A percentile compares a stretch with the other conserved stretches of the same genome.
Evolutionary conservation across 2,329 filamentous ascomycete species (phyloP).

Genomic region (Biscogniauxia mediterranea): DNA sequence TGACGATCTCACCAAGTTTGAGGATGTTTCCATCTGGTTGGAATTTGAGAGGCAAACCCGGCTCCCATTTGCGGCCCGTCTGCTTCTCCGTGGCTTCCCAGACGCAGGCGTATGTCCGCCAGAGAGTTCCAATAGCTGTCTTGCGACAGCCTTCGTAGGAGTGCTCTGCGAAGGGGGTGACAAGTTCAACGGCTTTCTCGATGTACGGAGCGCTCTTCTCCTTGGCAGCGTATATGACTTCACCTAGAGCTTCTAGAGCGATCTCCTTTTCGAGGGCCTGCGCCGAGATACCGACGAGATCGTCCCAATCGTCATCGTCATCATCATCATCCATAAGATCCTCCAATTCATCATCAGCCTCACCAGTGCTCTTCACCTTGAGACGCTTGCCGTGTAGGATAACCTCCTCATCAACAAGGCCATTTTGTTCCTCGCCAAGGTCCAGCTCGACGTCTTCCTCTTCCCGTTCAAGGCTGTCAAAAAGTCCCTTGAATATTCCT

Average conservation of each 20-base stretch:
- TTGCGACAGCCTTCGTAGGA: slow-evolving; percentile 91
- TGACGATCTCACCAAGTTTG: slow-evolving; percentile 82
- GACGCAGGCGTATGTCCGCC: slow-evolving; percentile 89
- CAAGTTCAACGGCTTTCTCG: slow-evolving; percentile 79
- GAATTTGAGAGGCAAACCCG: slow-evolving; percentile 79
- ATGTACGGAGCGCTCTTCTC: slow-evolving; percentile 62
- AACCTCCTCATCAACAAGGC: slow-evolving; percentile 40
- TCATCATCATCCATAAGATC: slow-evolving; percentile 62
- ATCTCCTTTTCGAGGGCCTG: slow-evolving; percentile 97
- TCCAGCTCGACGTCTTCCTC: slow-evolving; percentile 84
- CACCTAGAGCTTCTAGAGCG: slow-evolving; percentile 89
- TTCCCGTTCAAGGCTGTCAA: slow-evolving; percentile 81
- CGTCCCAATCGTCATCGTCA: slow-evolving; percentile 81
- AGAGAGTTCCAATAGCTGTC: slow-evolving; percentile 85
- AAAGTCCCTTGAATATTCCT: slow-evolving; percentile 75
- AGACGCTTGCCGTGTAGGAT: slow-evolving; percentile 80
- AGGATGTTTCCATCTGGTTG: slow-evolving; percentile 75
- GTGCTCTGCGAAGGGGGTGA: slow-evolving; percentile 81
- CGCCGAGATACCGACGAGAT: slow-evolving; percentile 79
- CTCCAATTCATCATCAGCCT: slow-evolving; percentile 56
- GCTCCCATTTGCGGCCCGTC: slow-evolving; percentile 78
- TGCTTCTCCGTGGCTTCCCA: slow-evolving; percentile 84
- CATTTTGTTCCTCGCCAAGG: slow-evolving; percentile 51
- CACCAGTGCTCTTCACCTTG: slow-evolving; percentile 61
- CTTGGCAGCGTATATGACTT: slow-evolving; percentile 75